A percentile compares a stretch with the other conserved stretches of the same genome.
These are phyloP conservation scores for Neofusicoccum sp. DNA, from an alignment of 2,329 filamentous ascomycete species.

Conservation along the genomic window DNA sequence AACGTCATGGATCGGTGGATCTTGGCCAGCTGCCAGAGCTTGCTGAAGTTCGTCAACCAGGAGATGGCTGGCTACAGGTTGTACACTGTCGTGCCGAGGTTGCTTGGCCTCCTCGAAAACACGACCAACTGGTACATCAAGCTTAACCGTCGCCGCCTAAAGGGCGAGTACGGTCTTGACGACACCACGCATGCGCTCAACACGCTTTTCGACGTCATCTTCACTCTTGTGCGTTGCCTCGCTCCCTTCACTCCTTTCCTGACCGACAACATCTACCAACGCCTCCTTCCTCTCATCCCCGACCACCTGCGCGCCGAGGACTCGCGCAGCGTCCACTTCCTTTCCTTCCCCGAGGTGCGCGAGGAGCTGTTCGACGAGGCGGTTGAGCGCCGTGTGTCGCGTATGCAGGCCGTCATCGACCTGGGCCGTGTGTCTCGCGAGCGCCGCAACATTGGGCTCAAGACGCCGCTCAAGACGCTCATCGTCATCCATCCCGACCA, in stretches of 20 bases:
- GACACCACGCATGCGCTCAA: slow-evolving; percentile 91
- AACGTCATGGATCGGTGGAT: slow-evolving; percentile 99
- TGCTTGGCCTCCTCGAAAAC: slow-evolving; percentile 84
- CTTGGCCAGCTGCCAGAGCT: slow-evolving; percentile 83
- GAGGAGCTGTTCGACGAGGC: slow-evolving; percentile 83
- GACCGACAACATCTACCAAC: slow-evolving; percentile 89
- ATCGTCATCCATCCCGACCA: slow-evolving; percentile 83
- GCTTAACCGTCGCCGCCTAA: slow-evolving; percentile 86
- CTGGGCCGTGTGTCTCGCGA: slow-evolving; percentile 84
- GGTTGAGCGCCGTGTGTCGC: slow-evolving; percentile 79
- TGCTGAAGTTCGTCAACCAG: slow-evolving; percentile 86
- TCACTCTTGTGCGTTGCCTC: slow-evolving; percentile 80
- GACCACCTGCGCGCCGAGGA: slow-evolving; percentile 68
- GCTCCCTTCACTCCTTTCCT: slow-evolving; percentile 96
- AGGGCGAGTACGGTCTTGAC: slow-evolving; percentile 81
- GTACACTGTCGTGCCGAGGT: slow-evolving; percentile 86
- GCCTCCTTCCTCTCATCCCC: slow-evolving; percentile 78
- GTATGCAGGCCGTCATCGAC: slow-evolving; percentile 97
- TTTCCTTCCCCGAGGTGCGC: slow-evolving; percentile 83
- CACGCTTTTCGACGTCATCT: slow-evolving; percentile 90
- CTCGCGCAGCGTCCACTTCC: slow-evolving; percentile 84
- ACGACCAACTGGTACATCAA: slow-evolving; percentile 99
- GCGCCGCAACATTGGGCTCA: slow-evolving; percentile 77
- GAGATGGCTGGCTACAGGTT: slow-evolving; percentile 75
- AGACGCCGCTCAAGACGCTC: slow-evolving; percentile 85